A percentile compares a stretch with the other conserved stretches of the same genome.
Evolutionary conservation across 805 yeast genomes (phyloP).

Genomic region (Lipomyces chichibuensis): DNA sequence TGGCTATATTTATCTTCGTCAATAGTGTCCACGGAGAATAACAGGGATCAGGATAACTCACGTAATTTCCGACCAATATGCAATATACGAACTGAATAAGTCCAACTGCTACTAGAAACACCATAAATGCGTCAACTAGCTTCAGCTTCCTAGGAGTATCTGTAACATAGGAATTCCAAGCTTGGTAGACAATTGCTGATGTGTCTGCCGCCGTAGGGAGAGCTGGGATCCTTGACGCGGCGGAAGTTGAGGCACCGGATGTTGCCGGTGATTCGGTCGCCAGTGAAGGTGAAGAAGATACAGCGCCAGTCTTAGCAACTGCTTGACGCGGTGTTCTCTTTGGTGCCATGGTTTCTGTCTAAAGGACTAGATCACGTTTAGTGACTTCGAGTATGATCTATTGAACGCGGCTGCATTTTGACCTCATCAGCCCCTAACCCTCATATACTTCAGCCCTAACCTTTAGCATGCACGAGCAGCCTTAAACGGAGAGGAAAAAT

Average conservation of each 20-base stretch:
- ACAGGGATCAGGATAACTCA: constrained; percentile 36
- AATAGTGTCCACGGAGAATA: not conserved
- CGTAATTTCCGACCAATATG: constrained; percentile 73
- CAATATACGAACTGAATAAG: constrained; percentile 78
- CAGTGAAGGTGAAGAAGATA: not conserved
- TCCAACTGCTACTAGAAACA: constrained; percentile 74
- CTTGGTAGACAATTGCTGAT: constrained; percentile 18
- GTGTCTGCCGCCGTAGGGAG: constrained; percentile 24
- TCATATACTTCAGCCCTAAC: not conserved
- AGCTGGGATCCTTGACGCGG: not conserved
- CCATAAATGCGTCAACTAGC: constrained; percentile 77
- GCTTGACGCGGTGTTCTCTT: constrained; percentile 6
- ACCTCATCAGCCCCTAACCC: too few species aligned
- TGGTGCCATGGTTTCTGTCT: constrained; percentile 7
- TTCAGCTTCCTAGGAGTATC: constrained; percentile 43
- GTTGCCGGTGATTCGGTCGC: not conserved
- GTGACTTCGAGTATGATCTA: not conserved
- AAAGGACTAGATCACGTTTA: not conserved
- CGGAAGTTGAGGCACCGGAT: not conserved
- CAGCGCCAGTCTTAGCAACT: not conserved
- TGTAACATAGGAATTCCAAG: constrained; percentile 16
- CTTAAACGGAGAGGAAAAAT: not conserved
- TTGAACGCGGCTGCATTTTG: too few species aligned
- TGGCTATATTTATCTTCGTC: constrained; percentile 52
- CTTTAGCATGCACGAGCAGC: not conserved